These are phyloP conservation scores for Lasiodiplodia gonubiensis DNA, from an alignment of 2,329 filamentous ascomycete genomes.

Conservation along the genomic window DNA sequence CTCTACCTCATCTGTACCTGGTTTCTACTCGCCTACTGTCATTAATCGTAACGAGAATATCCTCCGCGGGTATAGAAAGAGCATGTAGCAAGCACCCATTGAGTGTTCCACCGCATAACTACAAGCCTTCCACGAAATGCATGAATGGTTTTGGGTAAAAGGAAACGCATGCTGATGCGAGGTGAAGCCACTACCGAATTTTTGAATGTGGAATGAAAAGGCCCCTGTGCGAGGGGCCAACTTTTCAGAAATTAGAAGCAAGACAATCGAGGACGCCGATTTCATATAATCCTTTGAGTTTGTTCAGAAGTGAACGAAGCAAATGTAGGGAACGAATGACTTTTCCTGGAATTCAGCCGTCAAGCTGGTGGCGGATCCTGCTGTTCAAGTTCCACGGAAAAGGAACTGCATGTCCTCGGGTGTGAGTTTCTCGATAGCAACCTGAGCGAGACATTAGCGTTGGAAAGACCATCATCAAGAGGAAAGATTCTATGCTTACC, in stretches of 20 bases:
- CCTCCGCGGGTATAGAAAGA: constrained; percentile 10
- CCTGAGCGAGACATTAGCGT: constrained; percentile 33
- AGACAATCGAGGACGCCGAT: background rate
- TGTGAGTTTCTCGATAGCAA: constrained; percentile 88
- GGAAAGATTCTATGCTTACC: constrained; percentile 1
- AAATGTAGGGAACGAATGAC: background rate
- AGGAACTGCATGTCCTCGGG: constrained; percentile 95
- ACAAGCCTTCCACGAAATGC: background rate
- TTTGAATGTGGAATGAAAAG: background rate
- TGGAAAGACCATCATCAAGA: background rate
- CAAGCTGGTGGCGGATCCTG: background rate
- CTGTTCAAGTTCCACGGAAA: constrained; percentile 71
- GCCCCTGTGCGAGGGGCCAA: background rate
- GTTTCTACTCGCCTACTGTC: background rate
- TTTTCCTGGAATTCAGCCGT: background rate
- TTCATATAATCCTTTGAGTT: background rate
- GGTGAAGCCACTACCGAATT: background rate
- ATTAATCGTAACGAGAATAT: background rate
- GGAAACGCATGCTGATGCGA: background rate
- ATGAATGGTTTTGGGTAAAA: background rate
- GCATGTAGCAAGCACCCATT: background rate
- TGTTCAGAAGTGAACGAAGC: background rate
- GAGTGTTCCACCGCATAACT: background rate
- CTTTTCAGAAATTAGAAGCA: background rate
- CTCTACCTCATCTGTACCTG: background rate